Evolutionary conservation across 345 rosid species (phyloP).

Genomic region (Gossypium bickii): DNA sequence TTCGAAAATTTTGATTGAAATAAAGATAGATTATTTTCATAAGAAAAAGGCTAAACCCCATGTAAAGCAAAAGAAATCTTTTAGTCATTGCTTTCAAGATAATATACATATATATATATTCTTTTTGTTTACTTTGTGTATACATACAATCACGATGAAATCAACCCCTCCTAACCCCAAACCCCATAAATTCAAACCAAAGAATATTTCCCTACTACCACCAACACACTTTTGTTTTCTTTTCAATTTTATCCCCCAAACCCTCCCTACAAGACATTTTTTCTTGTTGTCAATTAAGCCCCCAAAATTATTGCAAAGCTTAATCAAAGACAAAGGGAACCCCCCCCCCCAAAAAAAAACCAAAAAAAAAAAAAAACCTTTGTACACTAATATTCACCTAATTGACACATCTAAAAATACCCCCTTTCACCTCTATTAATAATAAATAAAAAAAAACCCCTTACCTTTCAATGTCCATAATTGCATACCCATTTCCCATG

Average conservation of each 20-base stretch:
- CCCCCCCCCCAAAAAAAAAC: not conserved
- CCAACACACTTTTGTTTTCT: not conserved
- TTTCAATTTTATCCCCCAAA: too few species aligned
- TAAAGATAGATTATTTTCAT: too few species aligned
- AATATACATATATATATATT: not conserved
- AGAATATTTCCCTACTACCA: too few species aligned
- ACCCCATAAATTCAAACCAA: not conserved
- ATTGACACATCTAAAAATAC: not conserved
- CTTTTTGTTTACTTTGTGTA: not conserved
- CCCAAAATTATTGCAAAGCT: conserved; percentile 26
- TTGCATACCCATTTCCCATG: conserved; percentile 29
- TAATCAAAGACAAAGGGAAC: conserved; percentile 14
- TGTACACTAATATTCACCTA: conserved; percentile 3
- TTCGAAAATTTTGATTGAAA: too few species aligned
- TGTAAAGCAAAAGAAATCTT: too few species aligned
- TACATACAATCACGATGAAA: conserved; percentile 1
- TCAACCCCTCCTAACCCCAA: not conserved
- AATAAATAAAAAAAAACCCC: too few species aligned
- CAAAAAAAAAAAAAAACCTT: not conserved
- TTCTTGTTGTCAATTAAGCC: conserved; percentile 24
- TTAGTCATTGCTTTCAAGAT: not conserved
- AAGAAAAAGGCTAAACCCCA: too few species aligned
- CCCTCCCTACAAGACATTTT: not conserved
- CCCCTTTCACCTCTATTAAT: not conserved
- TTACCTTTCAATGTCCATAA: conserved; percentile 42